phyloP scores from a whole-genome alignment of 208 protist species.

The Lotmaria passim region DNA sequence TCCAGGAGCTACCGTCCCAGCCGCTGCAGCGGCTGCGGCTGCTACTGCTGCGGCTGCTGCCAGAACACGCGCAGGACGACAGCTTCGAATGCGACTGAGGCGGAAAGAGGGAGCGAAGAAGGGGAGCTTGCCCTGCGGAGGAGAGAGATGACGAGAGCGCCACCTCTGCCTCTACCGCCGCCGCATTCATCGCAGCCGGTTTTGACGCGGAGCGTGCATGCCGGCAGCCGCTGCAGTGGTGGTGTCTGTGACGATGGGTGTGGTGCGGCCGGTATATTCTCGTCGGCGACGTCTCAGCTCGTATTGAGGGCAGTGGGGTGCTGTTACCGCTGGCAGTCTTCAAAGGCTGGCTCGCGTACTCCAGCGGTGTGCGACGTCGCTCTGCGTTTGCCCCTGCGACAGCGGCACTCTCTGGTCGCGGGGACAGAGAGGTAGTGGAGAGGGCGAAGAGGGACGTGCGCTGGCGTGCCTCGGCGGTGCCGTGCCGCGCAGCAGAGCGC shows the following conservation, averaged over 20 bases:
- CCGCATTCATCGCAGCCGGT: background rate
- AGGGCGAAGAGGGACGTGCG: background rate
- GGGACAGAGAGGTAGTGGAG: slow-evolving; percentile 1
- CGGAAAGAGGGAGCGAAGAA: background rate
- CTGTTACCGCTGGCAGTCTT: background rate
- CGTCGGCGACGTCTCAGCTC: background rate
- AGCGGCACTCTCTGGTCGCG: background rate
- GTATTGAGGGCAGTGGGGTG: background rate
- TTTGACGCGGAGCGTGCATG: slow-evolving; percentile 1
- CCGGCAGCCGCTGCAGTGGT: slow-evolving; percentile 1
- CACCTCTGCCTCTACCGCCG: slow-evolving; percentile 6
- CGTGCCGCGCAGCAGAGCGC: background rate
- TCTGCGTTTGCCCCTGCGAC: background rate
- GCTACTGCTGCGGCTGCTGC: too few relatives aligned
- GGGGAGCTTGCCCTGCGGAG: background rate
- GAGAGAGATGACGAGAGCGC: background rate
- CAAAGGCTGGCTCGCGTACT: background rate
- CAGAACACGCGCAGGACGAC: slow-evolving; percentile 9
- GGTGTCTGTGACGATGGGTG: background rate
- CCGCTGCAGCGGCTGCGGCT: too few relatives aligned
- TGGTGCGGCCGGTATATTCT: background rate
- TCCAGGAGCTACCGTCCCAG: slow-evolving; percentile 10
- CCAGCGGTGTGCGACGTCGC: background rate
- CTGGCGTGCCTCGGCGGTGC: background rate
- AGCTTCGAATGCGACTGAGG: background rate